phyloP scores from a whole-genome alignment of 2,329 filamentous ascomycete species.

The Ophiostoma piceae region DNA sequence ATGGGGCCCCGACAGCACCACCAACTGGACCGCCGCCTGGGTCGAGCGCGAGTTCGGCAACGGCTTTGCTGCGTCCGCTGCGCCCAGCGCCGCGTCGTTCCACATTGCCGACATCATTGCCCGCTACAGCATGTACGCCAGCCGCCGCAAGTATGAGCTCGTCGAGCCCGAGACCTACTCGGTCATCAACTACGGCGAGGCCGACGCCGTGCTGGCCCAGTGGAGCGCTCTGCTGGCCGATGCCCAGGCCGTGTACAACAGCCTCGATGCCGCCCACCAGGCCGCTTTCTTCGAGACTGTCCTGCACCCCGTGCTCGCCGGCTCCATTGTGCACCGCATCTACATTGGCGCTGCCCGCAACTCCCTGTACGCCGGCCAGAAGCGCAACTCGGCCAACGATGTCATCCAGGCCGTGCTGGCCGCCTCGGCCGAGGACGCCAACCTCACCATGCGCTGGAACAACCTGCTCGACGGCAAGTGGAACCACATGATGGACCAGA shows the following conservation, averaged over 20 bases:
- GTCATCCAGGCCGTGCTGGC: slow-evolving; percentile 48
- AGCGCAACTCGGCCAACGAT: slow-evolving; percentile 51
- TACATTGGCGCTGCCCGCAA: slow-evolving; percentile 49
- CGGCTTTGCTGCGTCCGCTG: slow-evolving; percentile 37
- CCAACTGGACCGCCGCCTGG: slow-evolving; percentile 49
- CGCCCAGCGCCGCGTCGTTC: slow-evolving; percentile 36
- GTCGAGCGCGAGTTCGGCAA: slow-evolving; percentile 53
- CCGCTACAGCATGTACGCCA: slow-evolving; percentile 52
- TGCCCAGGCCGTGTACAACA: slow-evolving; percentile 53
- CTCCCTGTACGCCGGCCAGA: slow-evolving; percentile 48
- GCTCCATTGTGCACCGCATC: slow-evolving; percentile 51
- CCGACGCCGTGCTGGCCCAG: slow-evolving; percentile 50
- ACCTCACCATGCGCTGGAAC: slow-evolving; percentile 54
- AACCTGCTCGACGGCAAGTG: slow-evolving; percentile 56
- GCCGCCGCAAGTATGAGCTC: slow-evolving; percentile 57
- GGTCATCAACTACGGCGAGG: slow-evolving; percentile 60
- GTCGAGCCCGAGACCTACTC: slow-evolving; percentile 55
- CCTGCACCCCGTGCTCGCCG: slow-evolving; percentile 55
- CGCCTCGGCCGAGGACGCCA: slow-evolving; percentile 52
- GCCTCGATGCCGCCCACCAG: slow-evolving; percentile 45
- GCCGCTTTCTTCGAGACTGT: slow-evolving; percentile 60
- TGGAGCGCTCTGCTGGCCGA: slow-evolving; percentile 50
- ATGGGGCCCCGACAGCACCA: slow-evolving; percentile 50
- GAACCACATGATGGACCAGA: slow-evolving; percentile 58
- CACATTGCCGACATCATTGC: slow-evolving; percentile 49